Base-by-base conservation (phyloP, 176 grass and related monocot genomes). In the Zoysia japonica region DNA sequence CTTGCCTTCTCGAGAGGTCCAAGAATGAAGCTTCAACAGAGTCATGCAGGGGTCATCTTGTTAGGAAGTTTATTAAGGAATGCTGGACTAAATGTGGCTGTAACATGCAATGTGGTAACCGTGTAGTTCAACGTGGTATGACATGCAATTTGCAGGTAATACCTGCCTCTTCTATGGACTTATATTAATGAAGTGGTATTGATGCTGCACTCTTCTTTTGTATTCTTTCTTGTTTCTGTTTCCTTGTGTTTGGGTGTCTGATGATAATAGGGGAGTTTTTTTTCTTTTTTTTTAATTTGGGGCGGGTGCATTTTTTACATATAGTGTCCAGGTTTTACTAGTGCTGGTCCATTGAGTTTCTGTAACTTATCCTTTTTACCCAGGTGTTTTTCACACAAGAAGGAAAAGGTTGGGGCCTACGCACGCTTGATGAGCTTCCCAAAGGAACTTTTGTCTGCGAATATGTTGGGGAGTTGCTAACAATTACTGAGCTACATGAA, bases 21-120 rank as follows among this genome's bases (percentile, higher is more conserved):
- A 88, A 88, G 72, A 83, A 82, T 71, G 51, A 65, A 38, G 39
- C 39, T 72, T 73, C 39, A 62, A 61, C 77, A 13, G 81, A 69
- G 53, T 46, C 87, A 38, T 97, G 93, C 59, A 97, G 87, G 60
- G 93, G 93, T 3, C 93, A 97, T 87, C 62, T 91, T 47, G 55
- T 80, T 14, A 91, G 84, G 78, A 93, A 86, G 74, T 97, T 97
- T 79, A 81, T 97, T 35, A 93, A 97, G 53, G 93, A 97, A 72
- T 97, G 93, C 72, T 97, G 90, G 90, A 87, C 78, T 67, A 97
- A 93, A 68, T 97, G 88, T 83, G 88, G 93, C 9, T 97, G 93
- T 74, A 88, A 66, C 15, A 93, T 83, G 86, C 86, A 88, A 45
- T 97, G 91, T 74, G 90, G 88, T 48, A 93, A 97, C 38, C 91